A percentile compares a stretch with the other conserved stretches of the same genome.
Conservation (phyloP, 2,329 filamentous ascomycete genomes). For the Falciphora oryzae region DNA sequence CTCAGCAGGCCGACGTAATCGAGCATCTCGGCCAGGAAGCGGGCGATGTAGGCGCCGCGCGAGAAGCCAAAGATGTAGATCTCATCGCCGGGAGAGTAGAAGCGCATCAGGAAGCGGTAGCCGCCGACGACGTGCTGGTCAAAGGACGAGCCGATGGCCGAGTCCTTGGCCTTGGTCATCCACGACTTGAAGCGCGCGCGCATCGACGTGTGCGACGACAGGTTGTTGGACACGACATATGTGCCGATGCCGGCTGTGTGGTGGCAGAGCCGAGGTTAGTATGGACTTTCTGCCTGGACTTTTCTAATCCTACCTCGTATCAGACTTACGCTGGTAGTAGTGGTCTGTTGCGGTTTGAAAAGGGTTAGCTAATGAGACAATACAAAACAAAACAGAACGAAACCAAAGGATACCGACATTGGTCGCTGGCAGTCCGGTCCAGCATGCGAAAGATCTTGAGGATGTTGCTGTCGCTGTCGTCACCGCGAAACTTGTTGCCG, state of each 20-base stretch:
- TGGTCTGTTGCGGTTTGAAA: constrained; percentile 32
- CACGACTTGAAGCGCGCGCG: constrained; percentile 56
- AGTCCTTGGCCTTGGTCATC: constrained; percentile 71
- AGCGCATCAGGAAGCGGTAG: constrained; percentile 73
- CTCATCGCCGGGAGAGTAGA: constrained; percentile 57
- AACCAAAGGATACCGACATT: constrained; percentile 36
- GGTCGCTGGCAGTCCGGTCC: constrained; percentile 55
- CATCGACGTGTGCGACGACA: constrained; percentile 48
- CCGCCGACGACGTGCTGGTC: constrained; percentile 78
- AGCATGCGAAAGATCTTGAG: constrained; percentile 67
- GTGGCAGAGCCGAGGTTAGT: background rate
- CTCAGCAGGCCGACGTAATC: constrained; percentile 75
- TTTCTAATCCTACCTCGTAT: background rate
- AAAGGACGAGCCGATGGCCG: constrained; percentile 73
- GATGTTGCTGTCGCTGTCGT: constrained; percentile 60
- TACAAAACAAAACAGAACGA: background rate
- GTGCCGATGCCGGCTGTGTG: constrained; percentile 62
- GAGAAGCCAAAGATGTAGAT: constrained; percentile 73
- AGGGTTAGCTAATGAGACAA: background rate
- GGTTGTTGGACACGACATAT: constrained; percentile 56
- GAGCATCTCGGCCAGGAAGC: constrained; percentile 77
- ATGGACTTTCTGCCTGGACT: background rate
- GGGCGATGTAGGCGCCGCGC: constrained; percentile 66
- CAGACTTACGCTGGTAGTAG: constrained; percentile 53
- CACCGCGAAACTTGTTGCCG: constrained; percentile 57